Evolutionary conservation across 169 alveolate species (phyloP).

Genomic region (Babesia bigemina): DNA sequence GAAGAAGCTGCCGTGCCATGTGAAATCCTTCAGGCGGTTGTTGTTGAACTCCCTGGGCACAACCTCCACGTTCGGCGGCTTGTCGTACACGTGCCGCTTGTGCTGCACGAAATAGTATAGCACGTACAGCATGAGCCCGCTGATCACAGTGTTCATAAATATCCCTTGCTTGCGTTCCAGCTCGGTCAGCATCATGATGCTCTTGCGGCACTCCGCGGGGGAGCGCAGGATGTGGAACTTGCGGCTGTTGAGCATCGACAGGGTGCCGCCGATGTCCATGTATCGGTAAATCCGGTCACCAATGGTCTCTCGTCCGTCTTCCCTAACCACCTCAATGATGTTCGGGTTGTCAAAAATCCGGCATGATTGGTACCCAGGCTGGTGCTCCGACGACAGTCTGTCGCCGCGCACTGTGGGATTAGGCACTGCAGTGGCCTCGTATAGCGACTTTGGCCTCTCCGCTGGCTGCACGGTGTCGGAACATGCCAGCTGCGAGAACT

Average conservation of each 20-base stretch:
- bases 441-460: conserved; percentile 30
- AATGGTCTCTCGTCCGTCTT: conserved; percentile 44
- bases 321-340: conserved; percentile 36
- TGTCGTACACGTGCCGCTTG: conserved; percentile 50
- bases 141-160: conserved; percentile 24
- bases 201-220: conserved; percentile 47
- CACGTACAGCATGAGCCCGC: conserved; percentile 22
- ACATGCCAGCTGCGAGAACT: conserved; percentile 9
- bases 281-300: conserved; percentile 54
- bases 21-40: conserved; percentile 80
- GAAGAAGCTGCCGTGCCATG: conserved; percentile 82
- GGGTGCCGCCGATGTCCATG: conserved; percentile 56
- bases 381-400: conserved; percentile 16
- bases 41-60: conserved; percentile 67
- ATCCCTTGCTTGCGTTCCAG: conserved; percentile 51
- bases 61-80: conserved; percentile 62
- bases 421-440: conserved; percentile 51
- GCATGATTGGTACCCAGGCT: conserved; percentile 62
- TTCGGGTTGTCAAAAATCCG: conserved; percentile 70
- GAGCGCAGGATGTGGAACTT: conserved; percentile 54
- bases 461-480: too few species aligned
- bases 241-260: conserved; percentile 60
- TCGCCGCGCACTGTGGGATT: conserved; percentile 25
- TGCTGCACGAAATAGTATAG: conserved; percentile 34
- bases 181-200: conserved; percentile 52